Evolutionary conservation across 1,139 yeast species (phyloP).

Genomic region (Candida glucosophila): DNA sequence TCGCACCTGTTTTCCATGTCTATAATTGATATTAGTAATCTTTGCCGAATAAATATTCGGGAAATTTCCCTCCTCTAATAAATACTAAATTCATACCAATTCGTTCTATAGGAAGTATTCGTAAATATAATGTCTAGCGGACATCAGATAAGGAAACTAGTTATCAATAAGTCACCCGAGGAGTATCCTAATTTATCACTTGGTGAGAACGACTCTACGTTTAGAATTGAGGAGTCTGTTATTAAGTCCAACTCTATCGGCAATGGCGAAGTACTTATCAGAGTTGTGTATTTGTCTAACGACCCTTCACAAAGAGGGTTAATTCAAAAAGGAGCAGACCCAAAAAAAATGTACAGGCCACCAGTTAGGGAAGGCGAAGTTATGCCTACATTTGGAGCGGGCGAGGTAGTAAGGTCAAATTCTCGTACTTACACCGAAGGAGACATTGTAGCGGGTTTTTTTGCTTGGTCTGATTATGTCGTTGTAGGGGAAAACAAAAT

Average conservation of each 20-base stretch:
- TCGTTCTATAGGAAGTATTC: too few relatives aligned
- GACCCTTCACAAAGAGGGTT: constrained; percentile 23
- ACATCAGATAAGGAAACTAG: neutral
- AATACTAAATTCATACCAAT: too few relatives aligned
- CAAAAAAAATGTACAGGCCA: constrained; percentile 12
- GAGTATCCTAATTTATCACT: neutral
- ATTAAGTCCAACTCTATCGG: constrained; percentile 5
- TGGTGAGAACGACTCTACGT: constrained; percentile 8
- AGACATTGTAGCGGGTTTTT: constrained; percentile 12
- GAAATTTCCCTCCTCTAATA: too few relatives aligned
- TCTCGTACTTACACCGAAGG: constrained; percentile 14
- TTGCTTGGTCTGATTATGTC: constrained; percentile 24
- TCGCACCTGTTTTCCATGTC: too few relatives aligned
- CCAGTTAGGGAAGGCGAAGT: constrained; percentile 15
- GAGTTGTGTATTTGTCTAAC: constrained; percentile 15
- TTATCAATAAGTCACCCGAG: neutral
- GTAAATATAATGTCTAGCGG: neutral
- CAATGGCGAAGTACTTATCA: constrained; percentile 13
- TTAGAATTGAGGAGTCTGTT: constrained; percentile 6
- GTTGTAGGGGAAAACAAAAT: constrained; percentile 13
- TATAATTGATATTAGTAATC: too few relatives aligned
- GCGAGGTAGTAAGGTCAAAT: constrained; percentile 16
- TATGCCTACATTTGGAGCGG: constrained; percentile 13
- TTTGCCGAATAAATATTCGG: too few relatives aligned
- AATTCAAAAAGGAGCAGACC: constrained; percentile 13